phyloP scores from a whole-genome alignment of 2,329 filamentous ascomycete genomes.

The Cercospora sp. region DNA sequence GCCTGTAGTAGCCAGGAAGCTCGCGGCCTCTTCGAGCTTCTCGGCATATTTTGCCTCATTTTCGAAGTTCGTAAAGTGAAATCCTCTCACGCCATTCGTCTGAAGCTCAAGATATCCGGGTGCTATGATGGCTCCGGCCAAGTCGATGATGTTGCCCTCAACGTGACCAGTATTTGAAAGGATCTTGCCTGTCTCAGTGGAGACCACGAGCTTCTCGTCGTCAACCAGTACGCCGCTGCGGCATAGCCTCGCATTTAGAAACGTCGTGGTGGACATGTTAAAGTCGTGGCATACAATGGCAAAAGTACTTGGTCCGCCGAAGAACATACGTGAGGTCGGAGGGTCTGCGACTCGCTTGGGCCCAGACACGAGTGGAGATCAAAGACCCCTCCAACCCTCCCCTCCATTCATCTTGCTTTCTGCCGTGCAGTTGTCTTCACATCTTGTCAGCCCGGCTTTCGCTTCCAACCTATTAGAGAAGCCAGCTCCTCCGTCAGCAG shows the following conservation, averaged over 20 bases:
- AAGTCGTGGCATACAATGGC: neutral
- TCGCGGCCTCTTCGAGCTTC: conserved; percentile 50
- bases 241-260: conserved; percentile 9
- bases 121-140: conserved; percentile 16
- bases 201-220: neutral
- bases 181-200: neutral
- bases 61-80: conserved; percentile 56
- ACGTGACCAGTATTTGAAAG: neutral
- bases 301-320: neutral
- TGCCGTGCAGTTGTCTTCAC: neutral
- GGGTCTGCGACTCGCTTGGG: neutral
- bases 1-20: conserved; percentile 53
- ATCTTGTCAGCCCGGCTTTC: neutral
- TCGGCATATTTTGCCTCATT: conserved; percentile 45
- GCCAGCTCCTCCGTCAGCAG: neutral
- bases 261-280: neutral
- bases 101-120: conserved; percentile 59
- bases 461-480: neutral
- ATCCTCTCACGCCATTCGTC: conserved; percentile 56
- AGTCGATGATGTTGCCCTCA: conserved; percentile 12
- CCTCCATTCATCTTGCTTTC: neutral
- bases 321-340: neutral
- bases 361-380: neutral
- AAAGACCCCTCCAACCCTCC: neutral
- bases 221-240: neutral